phyloP scores from a whole-genome alignment of 257 asterid genomes.

The Forsythia viridissima region DNA sequence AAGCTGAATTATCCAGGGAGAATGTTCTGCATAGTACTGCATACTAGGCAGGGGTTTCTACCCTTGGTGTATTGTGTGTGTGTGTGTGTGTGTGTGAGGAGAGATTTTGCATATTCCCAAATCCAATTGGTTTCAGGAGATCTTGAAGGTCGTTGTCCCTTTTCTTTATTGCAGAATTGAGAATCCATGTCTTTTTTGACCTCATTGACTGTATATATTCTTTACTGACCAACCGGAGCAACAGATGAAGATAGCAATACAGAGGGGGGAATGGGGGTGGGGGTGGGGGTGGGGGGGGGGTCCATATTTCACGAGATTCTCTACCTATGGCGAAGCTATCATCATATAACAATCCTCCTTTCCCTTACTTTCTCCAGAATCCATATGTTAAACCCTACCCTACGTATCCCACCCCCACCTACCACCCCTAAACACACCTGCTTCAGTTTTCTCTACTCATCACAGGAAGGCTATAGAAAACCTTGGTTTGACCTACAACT shows the following conservation, averaged over 20 bases:
- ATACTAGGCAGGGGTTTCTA: constrained; percentile 19
- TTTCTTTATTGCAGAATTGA: constrained; percentile 24
- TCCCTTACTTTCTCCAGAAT: constrained; percentile 15
- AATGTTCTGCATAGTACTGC: constrained; percentile 49
- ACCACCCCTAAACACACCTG: constrained; percentile 11
- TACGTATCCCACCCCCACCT: constrained; percentile 21
- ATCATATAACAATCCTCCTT: background rate
- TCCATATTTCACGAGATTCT: constrained; percentile 12
- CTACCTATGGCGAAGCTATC: constrained; percentile 6
- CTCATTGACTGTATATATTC: constrained; percentile 23
- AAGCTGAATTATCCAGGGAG: constrained; percentile 40
- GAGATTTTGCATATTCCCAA: constrained; percentile 1
- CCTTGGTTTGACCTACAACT: background rate
- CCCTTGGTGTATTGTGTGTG: background rate
- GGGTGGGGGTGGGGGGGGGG: constrained; percentile 11
- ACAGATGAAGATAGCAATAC: constrained; percentile 15
- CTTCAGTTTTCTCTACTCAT: constrained; percentile 14
- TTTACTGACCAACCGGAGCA: constrained; percentile 32
- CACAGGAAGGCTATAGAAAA: constrained; percentile 14
- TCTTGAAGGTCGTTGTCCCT: constrained; percentile 36
- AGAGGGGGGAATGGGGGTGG: background rate
- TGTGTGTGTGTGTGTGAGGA: constrained; percentile 9
- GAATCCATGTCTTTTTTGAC: constrained; percentile 54
- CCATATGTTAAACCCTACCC: constrained; percentile 10
- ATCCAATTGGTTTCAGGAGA: constrained; percentile 55